Conservation (phyloP, 1,284 basidiomycete genomes). For the Boletus mariae region DNA sequence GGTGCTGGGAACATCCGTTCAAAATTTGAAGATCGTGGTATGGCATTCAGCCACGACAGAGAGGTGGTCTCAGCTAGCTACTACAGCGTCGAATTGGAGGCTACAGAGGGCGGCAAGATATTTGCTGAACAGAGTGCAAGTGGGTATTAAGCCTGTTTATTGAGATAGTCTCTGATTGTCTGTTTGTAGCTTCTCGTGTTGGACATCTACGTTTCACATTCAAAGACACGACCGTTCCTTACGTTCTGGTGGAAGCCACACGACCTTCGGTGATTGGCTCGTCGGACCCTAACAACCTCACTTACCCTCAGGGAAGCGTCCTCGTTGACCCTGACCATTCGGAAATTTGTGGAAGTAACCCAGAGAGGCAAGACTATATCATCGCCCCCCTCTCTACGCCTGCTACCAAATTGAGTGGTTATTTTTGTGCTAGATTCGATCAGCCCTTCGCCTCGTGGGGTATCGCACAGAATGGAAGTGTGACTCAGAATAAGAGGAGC, state of each 20-base stretch:
- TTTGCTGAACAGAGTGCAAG: constrained; percentile 69
- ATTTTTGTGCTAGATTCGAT: constrained; percentile 73
- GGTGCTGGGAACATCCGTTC: constrained; percentile 53
- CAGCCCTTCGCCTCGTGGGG: constrained; percentile 47
- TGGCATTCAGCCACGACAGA: constrained; percentile 53
- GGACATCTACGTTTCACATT: constrained; percentile 78
- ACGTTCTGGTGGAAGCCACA: constrained; percentile 69
- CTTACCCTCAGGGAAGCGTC: constrained; percentile 59
- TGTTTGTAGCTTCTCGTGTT: constrained; percentile 63
- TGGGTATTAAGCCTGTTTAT: constrained; percentile 36
- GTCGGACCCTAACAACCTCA: constrained; percentile 54
- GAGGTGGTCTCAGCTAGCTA: constrained; percentile 67
- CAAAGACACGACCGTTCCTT: constrained; percentile 44
- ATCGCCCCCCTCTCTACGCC: constrained; percentile 55
- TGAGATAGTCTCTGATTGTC: constrained; percentile 3
- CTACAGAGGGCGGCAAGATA: constrained; percentile 48
- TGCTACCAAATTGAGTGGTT: constrained; percentile 55
- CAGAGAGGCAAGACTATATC: constrained; percentile 74
- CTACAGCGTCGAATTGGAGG: constrained; percentile 61
- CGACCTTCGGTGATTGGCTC: constrained; percentile 61
- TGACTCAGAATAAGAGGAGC: constrained; percentile 29
- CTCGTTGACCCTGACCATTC: constrained; percentile 42
- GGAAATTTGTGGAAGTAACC: constrained; percentile 68
- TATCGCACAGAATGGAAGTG: constrained; percentile 46
- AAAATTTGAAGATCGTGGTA: constrained; percentile 57